A percentile compares a stretch with the other conserved stretches of the same genome.
Conservation (phyloP, 257 asterid species). For the Penstemon barbatus region DNA sequence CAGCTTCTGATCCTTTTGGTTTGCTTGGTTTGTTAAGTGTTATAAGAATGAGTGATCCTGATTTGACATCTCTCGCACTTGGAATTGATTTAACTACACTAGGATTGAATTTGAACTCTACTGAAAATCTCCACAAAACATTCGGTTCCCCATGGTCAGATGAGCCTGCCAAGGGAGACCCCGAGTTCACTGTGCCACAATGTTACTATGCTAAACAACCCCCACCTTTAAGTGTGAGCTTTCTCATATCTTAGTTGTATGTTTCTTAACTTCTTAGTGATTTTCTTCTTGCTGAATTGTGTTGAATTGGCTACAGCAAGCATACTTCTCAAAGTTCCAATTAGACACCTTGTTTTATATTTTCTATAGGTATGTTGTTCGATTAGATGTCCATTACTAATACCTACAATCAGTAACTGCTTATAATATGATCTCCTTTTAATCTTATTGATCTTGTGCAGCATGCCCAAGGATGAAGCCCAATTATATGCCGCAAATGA, state of each 20-base stretch:
- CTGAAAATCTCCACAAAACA: slow-evolving; percentile 80
- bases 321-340: slow-evolving; percentile 79
- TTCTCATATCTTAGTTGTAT: slow-evolving; percentile 19
- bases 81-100: slow-evolving; percentile 94
- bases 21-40: slow-evolving; percentile 88
- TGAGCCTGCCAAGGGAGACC: slow-evolving; percentile 91
- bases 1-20: slow-evolving; percentile 77
- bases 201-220: slow-evolving; percentile 86
- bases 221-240: slow-evolving; percentile 79
- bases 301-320: slow-evolving; percentile 70
- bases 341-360: slow-evolving; percentile 82
- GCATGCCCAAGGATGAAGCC: slow-evolving; percentile 99
- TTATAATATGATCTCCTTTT: slow-evolving; percentile 1
- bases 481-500: slow-evolving; percentile 91
- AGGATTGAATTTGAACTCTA: slow-evolving; percentile 90
- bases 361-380: slow-evolving; percentile 64
- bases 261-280: slow-evolving; percentile 14
- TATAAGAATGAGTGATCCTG: slow-evolving; percentile 87
- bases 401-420: slow-evolving; percentile 18
- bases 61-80: slow-evolving; percentile 85
- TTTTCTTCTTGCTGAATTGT: slow-evolving; percentile 37
- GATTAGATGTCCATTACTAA: slow-evolving; percentile 17
- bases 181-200: slow-evolving; percentile 87
- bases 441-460: slow-evolving; percentile 42
- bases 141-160: slow-evolving; percentile 99